These are phyloP conservation scores for Kodamaea fukazawae DNA, from an alignment of 805 yeast species.

Conservation along the genomic window DNA sequence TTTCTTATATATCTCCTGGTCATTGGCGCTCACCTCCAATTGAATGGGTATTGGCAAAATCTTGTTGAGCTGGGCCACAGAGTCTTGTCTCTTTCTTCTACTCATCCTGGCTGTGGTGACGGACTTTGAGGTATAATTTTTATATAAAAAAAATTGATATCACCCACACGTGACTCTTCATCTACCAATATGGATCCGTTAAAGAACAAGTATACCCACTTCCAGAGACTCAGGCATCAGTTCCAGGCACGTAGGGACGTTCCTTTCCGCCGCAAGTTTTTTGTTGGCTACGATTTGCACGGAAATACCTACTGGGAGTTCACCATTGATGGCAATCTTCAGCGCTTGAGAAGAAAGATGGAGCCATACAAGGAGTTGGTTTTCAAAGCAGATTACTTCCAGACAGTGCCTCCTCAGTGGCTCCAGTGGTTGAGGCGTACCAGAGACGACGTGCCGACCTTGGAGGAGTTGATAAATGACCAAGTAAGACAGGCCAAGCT, in stretches of 20 bases:
- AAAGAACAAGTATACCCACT: conserved; percentile 45
- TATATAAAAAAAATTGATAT: not conserved
- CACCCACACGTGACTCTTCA: conserved; percentile 2
- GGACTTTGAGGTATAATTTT: not conserved
- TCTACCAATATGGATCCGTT: conserved; percentile 45
- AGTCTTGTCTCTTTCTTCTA: conserved; percentile 12
- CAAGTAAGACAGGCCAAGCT: conserved; percentile 52
- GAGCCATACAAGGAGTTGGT: conserved; percentile 50
- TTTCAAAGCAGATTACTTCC: conserved; percentile 57
- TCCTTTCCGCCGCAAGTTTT: conserved; percentile 69
- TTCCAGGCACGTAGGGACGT: conserved; percentile 62
- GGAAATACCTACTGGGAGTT: conserved; percentile 90
- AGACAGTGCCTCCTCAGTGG: conserved; percentile 70
- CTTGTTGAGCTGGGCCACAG: conserved; percentile 18
- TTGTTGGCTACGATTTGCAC: conserved; percentile 73
- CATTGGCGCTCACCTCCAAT: conserved; percentile 22
- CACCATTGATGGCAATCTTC: conserved; percentile 50
- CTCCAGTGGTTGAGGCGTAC: conserved; percentile 74
- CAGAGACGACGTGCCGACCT: conserved; percentile 55
- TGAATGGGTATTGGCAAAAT: conserved; percentile 40
- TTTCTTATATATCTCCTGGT: conserved; percentile 2
- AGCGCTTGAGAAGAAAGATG: conserved; percentile 58
- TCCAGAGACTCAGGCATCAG: conserved; percentile 49
- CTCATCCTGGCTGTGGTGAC: not conserved
- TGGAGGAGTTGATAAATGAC: conserved; percentile 61